Conservation (phyloP, 1,284 basidiomycete genomes). For the Cryptococcus sp. region DNA sequence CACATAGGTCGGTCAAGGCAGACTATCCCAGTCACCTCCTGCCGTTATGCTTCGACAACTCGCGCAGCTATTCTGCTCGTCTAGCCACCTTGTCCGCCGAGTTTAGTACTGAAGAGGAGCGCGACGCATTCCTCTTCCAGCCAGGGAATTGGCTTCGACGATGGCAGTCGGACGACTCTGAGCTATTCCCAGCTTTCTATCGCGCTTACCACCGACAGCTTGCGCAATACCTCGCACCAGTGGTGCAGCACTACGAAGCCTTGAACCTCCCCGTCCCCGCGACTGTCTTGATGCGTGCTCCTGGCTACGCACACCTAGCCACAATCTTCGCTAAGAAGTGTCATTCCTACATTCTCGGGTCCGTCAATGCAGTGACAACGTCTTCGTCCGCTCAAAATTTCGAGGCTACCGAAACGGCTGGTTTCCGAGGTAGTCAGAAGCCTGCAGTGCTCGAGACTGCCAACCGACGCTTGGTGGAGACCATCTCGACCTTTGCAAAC, state of each 20-base stretch:
- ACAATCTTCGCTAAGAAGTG: slow-evolving; percentile 54
- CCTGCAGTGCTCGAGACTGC: slow-evolving; percentile 57
- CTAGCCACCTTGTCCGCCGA: slow-evolving; percentile 38
- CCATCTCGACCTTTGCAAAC: slow-evolving; percentile 53
- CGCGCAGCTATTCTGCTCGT: slow-evolving; percentile 47
- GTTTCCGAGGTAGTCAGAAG: slow-evolving; percentile 55
- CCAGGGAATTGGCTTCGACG: slow-evolving; percentile 55
- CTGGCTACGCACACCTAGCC: slow-evolving; percentile 55
- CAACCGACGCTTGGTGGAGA: slow-evolving; percentile 56
- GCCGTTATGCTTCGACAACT: slow-evolving; percentile 48
- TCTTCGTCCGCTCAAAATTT: slow-evolving; percentile 52
- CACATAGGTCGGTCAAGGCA: slow-evolving; percentile 25
- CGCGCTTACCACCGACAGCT: slow-evolving; percentile 58
- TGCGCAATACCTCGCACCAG: slow-evolving; percentile 52
- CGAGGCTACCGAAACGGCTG: slow-evolving; percentile 56
- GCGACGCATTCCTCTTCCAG: slow-evolving; percentile 53
- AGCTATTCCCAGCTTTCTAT: slow-evolving; percentile 59
- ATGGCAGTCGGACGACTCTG: slow-evolving; percentile 57
- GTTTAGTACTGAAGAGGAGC: slow-evolving; percentile 43
- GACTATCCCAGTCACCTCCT: slow-evolving; percentile 45
- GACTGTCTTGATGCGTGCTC: slow-evolving; percentile 51
- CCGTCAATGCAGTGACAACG: slow-evolving; percentile 54
- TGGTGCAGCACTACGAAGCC: slow-evolving; percentile 43
- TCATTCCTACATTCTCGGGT: slow-evolving; percentile 55
- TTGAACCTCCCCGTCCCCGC: slow-evolving; percentile 44